Conservation (phyloP, 2,329 filamentous ascomycete species). For the Eurotiales sp. region DNA sequence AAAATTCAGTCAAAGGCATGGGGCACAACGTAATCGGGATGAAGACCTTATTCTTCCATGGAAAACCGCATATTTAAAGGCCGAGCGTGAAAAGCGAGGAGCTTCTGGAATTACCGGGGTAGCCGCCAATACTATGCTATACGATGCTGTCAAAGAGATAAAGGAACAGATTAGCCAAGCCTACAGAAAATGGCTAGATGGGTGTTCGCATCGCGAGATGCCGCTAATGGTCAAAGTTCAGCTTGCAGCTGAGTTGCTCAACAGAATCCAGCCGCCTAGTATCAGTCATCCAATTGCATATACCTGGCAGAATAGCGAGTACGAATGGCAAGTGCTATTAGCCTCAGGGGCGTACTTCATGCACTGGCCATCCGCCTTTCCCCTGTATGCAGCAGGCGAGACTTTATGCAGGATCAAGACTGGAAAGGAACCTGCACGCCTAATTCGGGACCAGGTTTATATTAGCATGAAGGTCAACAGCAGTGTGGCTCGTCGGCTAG, state of each 20-base stretch:
- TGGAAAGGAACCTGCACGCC: constrained; percentile 21
- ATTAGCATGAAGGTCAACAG: constrained; percentile 30
- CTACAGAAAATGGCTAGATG: constrained; percentile 20
- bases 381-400: constrained; percentile 32
- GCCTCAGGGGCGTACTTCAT: constrained; percentile 37
- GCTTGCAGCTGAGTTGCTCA: constrained; percentile 25
- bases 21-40: constrained; percentile 25
- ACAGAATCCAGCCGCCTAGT: constrained; percentile 28
- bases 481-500: constrained; percentile 27
- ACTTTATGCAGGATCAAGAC: constrained; percentile 31
- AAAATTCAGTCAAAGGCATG: constrained; percentile 26
- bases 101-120: neutral
- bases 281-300: constrained; percentile 30
- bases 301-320: constrained; percentile 30
- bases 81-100: constrained; percentile 16
- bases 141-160: constrained; percentile 19
- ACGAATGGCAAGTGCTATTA: constrained; percentile 32
- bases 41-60: constrained; percentile 33
- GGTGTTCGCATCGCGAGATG: neutral
- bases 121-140: constrained; percentile 15
- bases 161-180: constrained; percentile 19
- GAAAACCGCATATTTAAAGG: constrained; percentile 22
- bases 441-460: constrained; percentile 25
- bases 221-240: constrained; percentile 17
- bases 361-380: constrained; percentile 21